Evolutionary conservation across 495 filamentous ascomycete species (phyloP).

Genomic region (Penicillium verhagenii): DNA sequence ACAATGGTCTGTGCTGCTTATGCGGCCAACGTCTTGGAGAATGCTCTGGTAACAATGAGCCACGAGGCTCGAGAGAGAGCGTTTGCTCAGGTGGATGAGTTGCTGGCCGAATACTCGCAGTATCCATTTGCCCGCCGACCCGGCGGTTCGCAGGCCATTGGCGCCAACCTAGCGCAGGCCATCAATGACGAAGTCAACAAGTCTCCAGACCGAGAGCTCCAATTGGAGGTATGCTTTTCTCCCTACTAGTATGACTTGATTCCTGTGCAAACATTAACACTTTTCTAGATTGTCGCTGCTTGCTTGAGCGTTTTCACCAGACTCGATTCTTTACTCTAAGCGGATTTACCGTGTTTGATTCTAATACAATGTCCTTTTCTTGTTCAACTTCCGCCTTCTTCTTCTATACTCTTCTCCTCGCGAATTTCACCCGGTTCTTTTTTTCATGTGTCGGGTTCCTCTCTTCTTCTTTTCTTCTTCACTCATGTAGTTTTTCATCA

Average conservation of each 20-base stretch:
- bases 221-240: conserved; percentile 78
- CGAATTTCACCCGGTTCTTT: conserved; percentile 16
- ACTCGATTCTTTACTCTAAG: conserved; percentile 87
- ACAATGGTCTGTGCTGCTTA: conserved; percentile 98
- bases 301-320: conserved; percentile 96
- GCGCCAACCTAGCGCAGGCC: conserved; percentile 89
- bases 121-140: conserved; percentile 88
- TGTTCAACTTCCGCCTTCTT: conserved; percentile 8
- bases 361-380: conserved; percentile 27
- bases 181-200: conserved; percentile 73
- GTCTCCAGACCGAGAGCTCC: conserved; percentile 85
- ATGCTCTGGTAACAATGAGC: conserved; percentile 88
- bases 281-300: conserved; percentile 74
- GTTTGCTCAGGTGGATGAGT: conserved; percentile 94
- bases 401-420: conserved; percentile 11
- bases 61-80: conserved; percentile 92
- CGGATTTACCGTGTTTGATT: conserved; percentile 18
- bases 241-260: background rate
- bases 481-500: conserved; percentile 39
- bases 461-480: conserved; percentile 17
- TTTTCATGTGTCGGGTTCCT: background rate
- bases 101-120: conserved; percentile 93
- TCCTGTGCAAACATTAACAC: conserved; percentile 20
- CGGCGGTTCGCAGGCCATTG: conserved; percentile 72
- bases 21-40: conserved; percentile 96